phyloP scores from a whole-genome alignment of 352 stramenopile genomes.

The Globisporangium emineosum region DNA sequence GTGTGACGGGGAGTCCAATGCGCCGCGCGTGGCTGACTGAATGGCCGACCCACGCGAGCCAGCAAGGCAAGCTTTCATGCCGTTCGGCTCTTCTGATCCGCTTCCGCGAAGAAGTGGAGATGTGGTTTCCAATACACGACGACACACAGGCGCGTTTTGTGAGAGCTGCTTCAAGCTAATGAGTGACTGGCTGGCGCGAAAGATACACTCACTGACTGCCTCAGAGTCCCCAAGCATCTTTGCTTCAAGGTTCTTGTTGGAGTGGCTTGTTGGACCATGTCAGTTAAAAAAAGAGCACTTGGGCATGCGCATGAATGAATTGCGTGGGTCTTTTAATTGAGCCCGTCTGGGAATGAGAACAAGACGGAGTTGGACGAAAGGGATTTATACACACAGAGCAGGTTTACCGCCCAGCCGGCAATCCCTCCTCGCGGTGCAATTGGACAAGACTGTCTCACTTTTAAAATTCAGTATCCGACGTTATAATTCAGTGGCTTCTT shows the following conservation, averaged over 20 bases:
- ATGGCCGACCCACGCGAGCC: background rate
- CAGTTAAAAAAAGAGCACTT: constrained; percentile 1
- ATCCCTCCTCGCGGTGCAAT: background rate
- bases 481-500: too few species aligned
- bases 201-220: background rate
- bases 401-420: background rate
- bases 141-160: background rate
- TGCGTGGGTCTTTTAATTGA: background rate
- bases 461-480: too few species aligned
- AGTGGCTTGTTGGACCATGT: background rate
- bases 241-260: background rate
- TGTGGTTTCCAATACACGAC: background rate
- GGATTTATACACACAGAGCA: too few species aligned
- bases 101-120: background rate
- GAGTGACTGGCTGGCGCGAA: background rate
- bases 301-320: background rate
- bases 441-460: background rate
- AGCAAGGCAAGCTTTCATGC: constrained; percentile 3
- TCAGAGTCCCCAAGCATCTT: background rate
- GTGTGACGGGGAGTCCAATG: constrained; percentile 3
- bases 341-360: background rate
- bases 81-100: constrained; percentile 7
- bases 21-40: background rate
- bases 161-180: constrained; percentile 3
- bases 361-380: background rate